These are phyloP conservation scores for Prunus mongolica DNA, from an alignment of 306 rosid species.

Conservation along the genomic window DNA sequence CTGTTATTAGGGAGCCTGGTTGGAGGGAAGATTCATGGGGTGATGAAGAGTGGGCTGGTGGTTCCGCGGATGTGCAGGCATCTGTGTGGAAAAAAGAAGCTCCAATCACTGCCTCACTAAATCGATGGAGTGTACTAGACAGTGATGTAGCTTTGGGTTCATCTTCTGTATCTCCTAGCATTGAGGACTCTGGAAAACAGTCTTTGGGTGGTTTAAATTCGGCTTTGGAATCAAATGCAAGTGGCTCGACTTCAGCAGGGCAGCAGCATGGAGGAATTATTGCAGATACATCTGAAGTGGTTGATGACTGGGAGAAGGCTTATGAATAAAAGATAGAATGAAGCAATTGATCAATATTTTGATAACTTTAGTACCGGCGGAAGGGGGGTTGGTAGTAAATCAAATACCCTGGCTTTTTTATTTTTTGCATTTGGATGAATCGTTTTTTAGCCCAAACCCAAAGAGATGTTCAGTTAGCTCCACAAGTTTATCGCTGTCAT, in stretches of 20 bases:
- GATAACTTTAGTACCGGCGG: background rate
- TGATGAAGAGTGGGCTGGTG: constrained; percentile 51
- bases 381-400: constrained; percentile 9
- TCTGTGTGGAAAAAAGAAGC: constrained; percentile 72
- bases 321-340: constrained; percentile 33
- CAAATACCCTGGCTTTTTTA: constrained; percentile 3
- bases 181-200: constrained; percentile 19
- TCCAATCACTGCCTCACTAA: constrained; percentile 56
- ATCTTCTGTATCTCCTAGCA: constrained; percentile 26
- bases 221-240: background rate
- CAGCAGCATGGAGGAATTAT: constrained; percentile 28
- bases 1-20: constrained; percentile 50
- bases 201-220: background rate
- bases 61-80: constrained; percentile 47
- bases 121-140: constrained; percentile 69
- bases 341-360: background rate
- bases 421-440: constrained; percentile 26
- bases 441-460: background rate
- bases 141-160: constrained; percentile 45
- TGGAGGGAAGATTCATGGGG: constrained; percentile 81
- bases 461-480: background rate
- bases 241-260: constrained; percentile 24
- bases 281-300: constrained; percentile 53
- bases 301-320: constrained; percentile 93
- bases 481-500: background rate